These are phyloP conservation scores for Sedum album DNA, from an alignment of 164 flowering plant species.

Conservation along the genomic window DNA sequence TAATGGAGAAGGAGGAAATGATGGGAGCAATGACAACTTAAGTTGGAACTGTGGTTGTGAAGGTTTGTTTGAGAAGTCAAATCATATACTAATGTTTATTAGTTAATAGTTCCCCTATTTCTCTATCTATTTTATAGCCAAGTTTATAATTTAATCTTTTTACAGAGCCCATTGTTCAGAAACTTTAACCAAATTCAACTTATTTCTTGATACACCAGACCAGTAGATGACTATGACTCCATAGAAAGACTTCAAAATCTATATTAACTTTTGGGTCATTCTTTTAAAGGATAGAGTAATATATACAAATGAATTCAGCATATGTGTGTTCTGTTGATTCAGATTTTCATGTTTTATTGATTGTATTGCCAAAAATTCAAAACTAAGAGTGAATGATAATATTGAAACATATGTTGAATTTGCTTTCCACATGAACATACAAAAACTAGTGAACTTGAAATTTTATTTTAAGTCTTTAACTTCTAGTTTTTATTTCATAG, in stretches of 20 bases:
- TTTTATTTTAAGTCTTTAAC: neutral
- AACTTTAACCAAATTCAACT: no score
- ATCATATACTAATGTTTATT: neutral
- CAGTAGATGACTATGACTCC: no score
- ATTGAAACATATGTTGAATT: no score
- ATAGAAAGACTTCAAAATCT: neutral
- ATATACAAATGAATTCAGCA: neutral
- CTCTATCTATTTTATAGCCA: neutral
- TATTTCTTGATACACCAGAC: no score
- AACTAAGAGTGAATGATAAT: no score
- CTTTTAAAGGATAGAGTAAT: neutral
- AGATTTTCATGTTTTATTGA: no score
- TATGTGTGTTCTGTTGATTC: neutral
- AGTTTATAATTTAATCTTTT: neutral
- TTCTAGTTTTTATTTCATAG: constrained; percentile 25
- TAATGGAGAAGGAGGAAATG: constrained; percentile 95
- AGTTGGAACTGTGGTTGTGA: constrained; percentile 97
- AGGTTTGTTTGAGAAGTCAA: constrained; percentile 31
- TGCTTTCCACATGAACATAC: no score
- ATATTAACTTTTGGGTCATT: no score
- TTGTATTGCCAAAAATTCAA: no score
- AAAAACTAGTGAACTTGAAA: no score
- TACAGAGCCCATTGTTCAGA: neutral
- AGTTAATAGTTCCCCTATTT: neutral
- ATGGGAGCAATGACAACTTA: constrained; percentile 90